Base-by-base conservation (phyloP, 208 protist species). In the Blastocrithidia nonstop region DNA sequence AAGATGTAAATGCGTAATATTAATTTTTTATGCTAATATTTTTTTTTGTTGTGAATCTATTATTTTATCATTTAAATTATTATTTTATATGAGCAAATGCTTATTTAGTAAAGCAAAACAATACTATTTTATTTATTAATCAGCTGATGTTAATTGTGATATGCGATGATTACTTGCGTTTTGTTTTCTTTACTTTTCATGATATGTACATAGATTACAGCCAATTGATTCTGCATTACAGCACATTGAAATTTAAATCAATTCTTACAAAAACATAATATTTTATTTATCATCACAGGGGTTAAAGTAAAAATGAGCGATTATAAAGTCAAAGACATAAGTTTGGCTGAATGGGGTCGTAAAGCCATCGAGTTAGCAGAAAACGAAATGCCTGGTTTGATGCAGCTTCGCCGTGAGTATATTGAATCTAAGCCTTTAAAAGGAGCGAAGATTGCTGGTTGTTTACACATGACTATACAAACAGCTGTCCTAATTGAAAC, bases 401-500 rank as follows among this genome's bases (percentile, higher is more conserved):
- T 99, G 96, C 71, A 95, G 50, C 66, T 94, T 21, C 85, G 96
- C 61, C 63, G 65, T 33, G 85, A 95, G 61, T 93, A 81, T 48
- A 90, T 86, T 35, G 21, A 65, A 6, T 60, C 67, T 25, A 69
- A 98, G 80, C 95, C 95, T 27, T 80, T 99, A 15, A 83, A 93
- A 22, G 97, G 97, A 42, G 93, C 95, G 26, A 87, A 96, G 60
- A 96, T 99, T 60, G 85, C 93, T 15, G 98, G 98, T 23, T 99
- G 93, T 66, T 87, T 99, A 29, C 98, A 99, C 90, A 99, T 99
- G 97, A 99, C 98, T 25, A 90, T 99, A 54, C 96, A 99, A 88
- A 99, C 98, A 36, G 98, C 96, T 35, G 96, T 98, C 21, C 87
- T 99, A n/a, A 99, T 99, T 64, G 97, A 99, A 77, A 99, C 98